These are phyloP conservation scores for Albugo candida DNA, from an alignment of 352 stramenopile species.

Conservation along the genomic window DNA sequence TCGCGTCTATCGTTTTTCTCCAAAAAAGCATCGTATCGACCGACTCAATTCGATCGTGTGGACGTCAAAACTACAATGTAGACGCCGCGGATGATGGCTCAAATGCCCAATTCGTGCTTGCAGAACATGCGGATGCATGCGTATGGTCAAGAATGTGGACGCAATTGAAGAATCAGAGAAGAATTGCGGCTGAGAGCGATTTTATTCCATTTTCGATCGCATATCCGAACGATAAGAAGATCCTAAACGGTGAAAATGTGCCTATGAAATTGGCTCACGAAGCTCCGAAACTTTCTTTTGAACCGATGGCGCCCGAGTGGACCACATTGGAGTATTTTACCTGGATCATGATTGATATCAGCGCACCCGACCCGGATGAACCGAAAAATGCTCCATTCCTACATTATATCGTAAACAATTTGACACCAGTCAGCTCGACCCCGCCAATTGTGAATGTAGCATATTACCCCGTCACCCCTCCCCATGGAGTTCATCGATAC, in stretches of 20 bases:
- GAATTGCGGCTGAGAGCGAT: neutral
- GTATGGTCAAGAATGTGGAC: neutral
- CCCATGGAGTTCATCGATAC: slow-evolving; percentile 12
- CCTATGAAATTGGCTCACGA: too few relatives aligned
- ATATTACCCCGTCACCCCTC: slow-evolving; percentile 37
- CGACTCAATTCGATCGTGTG: too few relatives aligned
- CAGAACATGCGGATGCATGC: neutral
- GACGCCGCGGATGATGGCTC: too few relatives aligned
- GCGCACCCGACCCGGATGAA: slow-evolving; percentile 27
- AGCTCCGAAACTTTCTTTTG: too few relatives aligned
- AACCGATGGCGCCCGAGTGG: too few relatives aligned
- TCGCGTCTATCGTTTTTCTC: too few relatives aligned
- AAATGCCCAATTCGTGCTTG: neutral
- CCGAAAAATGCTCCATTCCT: slow-evolving; percentile 44
- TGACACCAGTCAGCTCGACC: slow-evolving; percentile 1
- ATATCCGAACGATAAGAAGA: too few relatives aligned
- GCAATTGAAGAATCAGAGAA: neutral
- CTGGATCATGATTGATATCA: slow-evolving; percentile 46
- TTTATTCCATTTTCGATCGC: neutral
- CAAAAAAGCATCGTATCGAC: too few relatives aligned
- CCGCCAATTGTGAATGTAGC: slow-evolving; percentile 16
- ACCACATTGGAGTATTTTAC: slow-evolving; percentile 15
- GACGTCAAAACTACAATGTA: too few relatives aligned
- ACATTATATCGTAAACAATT: slow-evolving; percentile 34
- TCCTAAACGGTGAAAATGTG: too few relatives aligned